phyloP scores from a whole-genome alignment of 2,329 filamentous ascomycete genomes.

The Reticulascus tulasneorum region DNA sequence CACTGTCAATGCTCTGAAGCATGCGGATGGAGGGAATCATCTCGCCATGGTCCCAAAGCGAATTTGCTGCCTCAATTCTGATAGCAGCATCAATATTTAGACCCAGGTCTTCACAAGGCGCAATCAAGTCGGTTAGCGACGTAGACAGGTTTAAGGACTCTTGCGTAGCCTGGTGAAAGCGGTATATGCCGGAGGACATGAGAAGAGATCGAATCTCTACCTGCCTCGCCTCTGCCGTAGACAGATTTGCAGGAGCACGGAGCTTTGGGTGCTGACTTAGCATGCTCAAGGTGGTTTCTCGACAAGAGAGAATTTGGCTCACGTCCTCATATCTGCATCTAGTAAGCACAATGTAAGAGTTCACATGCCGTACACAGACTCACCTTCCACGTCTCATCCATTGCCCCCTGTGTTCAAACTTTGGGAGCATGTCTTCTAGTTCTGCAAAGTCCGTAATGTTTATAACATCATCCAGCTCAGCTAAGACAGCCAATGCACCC shows the following conservation, averaged over 20 bases:
- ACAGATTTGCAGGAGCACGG: conserved; percentile 56
- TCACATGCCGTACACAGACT: conserved; percentile 21
- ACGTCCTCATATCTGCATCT: conserved; percentile 66
- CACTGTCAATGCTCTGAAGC: conserved; percentile 68
- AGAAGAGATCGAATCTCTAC: conserved; percentile 76
- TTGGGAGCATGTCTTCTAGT: conserved; percentile 56
- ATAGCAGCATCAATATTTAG: conserved; percentile 74
- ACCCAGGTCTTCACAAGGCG: conserved; percentile 64
- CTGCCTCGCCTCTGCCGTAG: conserved; percentile 59
- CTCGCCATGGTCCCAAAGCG: conserved; percentile 92
- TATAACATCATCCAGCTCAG: conserved; percentile 77
- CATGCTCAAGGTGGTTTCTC: conserved; percentile 77
- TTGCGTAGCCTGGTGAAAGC: conserved; percentile 77
- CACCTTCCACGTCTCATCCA: conserved; percentile 86
- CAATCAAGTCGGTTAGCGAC: conserved; percentile 73
- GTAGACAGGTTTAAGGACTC: conserved; percentile 85
- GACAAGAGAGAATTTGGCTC: conserved; percentile 73
- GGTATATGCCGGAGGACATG: conserved; percentile 68
- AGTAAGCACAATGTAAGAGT: background rate
- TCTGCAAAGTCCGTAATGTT: conserved; percentile 56
- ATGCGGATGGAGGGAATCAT: conserved; percentile 84
- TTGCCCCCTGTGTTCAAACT: conserved; percentile 60
- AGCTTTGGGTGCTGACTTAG: conserved; percentile 68
- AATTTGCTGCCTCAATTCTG: conserved; percentile 78
- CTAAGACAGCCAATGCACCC: conserved; percentile 65